phyloP scores from a whole-genome alignment of 2,329 filamentous ascomycete genomes.

The Paracamarosporium sp. region DNA sequence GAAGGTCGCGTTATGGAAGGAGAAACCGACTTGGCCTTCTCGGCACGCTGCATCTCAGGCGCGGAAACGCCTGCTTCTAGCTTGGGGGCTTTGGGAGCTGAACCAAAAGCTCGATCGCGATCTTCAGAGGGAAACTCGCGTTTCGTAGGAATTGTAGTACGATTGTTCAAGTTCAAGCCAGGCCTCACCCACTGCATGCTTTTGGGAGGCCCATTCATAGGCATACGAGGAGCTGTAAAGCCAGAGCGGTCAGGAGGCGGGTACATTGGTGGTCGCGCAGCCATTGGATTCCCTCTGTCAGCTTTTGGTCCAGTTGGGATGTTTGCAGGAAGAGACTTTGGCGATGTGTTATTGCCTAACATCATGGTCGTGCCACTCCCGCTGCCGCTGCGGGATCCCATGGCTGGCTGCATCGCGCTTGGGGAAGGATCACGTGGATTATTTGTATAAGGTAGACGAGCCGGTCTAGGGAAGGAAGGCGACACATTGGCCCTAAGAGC shows the following conservation, averaged over 20 bases:
- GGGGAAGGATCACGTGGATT: constrained; percentile 32
- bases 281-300: constrained; percentile 37
- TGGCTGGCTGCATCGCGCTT: constrained; percentile 26
- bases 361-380: constrained; percentile 20
- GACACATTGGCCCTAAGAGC: constrained; percentile 38
- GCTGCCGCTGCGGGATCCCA: constrained; percentile 31
- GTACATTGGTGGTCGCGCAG: constrained; percentile 37
- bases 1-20: constrained; percentile 23
- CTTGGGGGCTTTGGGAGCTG: constrained; percentile 41
- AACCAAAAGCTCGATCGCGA: constrained; percentile 44
- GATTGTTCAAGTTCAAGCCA: constrained; percentile 40
- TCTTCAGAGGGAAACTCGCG: constrained; percentile 54
- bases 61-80: constrained; percentile 30
- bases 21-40: constrained; percentile 33
- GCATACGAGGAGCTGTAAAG: constrained; percentile 37
- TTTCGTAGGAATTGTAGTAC: constrained; percentile 51
- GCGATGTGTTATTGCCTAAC: constrained; percentile 43
- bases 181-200: constrained; percentile 54
- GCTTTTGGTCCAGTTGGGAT: constrained; percentile 51
- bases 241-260: constrained; percentile 33
- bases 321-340: constrained; percentile 41
- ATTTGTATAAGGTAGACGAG: constrained; percentile 36
- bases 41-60: constrained; percentile 25
- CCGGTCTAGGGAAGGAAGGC: constrained; percentile 39
- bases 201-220: constrained; percentile 41